Evolutionary conservation across 768 basidiomycete species (phyloP).

Genomic region (Russula emetica): DNA sequence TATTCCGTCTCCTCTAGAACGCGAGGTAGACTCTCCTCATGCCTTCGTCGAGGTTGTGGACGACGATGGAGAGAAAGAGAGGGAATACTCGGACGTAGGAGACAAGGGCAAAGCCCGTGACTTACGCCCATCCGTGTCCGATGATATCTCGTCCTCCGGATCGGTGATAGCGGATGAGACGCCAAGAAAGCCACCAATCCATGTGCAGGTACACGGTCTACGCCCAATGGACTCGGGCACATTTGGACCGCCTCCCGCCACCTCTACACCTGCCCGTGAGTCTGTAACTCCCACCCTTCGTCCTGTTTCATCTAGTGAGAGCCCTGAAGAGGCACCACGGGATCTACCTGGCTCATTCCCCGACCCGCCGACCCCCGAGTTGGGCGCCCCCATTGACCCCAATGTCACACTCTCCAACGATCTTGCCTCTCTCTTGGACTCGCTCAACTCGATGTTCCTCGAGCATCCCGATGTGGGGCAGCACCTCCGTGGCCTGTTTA

Average conservation of each 20-base stretch:
- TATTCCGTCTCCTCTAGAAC: conserved; percentile 31
- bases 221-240: conserved; percentile 25
- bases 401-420: conserved; percentile 57
- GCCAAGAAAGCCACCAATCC: conserved; percentile 56
- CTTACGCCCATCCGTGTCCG: conserved; percentile 32
- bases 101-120: conserved; percentile 37
- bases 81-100: conserved; percentile 32
- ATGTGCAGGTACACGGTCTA: conserved; percentile 42
- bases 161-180: conserved; percentile 41
- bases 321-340: not conserved
- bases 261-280: conserved; percentile 24
- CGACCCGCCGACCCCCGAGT: conserved; percentile 51
- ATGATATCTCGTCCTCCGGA: conserved; percentile 40
- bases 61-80: conserved; percentile 35
- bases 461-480: conserved; percentile 71
- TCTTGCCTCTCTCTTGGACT: conserved; percentile 55
- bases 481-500: conserved; percentile 57
- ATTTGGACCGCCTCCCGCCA: conserved; percentile 22
- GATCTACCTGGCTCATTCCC: conserved; percentile 30
- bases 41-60: conserved; percentile 60
- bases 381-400: conserved; percentile 35
- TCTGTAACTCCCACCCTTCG: conserved; percentile 18
- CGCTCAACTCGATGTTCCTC: conserved; percentile 51
- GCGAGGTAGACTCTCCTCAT: conserved; percentile 45
- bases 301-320: not conserved